These are phyloP conservation scores for Potentilla sterilis DNA, from an alignment of 306 rosid species.

Conservation along the genomic window DNA sequence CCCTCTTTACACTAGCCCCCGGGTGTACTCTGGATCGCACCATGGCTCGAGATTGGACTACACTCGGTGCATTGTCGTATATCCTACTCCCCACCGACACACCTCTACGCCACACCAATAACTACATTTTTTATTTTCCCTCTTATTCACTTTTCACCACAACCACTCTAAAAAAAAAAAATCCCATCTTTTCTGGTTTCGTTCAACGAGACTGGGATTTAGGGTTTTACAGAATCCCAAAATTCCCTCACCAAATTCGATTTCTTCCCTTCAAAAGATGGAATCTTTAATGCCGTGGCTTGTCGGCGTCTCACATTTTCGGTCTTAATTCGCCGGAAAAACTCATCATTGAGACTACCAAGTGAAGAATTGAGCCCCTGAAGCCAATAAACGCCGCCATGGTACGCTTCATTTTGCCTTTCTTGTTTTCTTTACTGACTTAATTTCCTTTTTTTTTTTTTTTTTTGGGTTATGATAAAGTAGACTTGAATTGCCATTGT, in stretches of 20 bases:
- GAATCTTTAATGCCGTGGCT: neutral
- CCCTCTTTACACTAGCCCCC: no score
- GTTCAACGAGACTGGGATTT: neutral
- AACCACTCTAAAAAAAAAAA: no score
- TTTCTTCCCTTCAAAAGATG: neutral
- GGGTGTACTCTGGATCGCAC: no score
- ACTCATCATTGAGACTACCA: neutral
- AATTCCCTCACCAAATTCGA: neutral
- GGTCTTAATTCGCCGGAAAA: neutral
- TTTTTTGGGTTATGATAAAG: neutral
- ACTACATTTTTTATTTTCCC: no score
- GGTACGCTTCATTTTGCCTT: slow-evolving; percentile 4
- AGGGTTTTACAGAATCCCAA: neutral
- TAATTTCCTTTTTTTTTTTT: neutral
- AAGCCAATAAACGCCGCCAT: neutral
- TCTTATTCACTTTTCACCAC: no score
- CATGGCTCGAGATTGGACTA: no score
- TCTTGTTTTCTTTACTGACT: neutral
- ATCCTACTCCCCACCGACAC: no score
- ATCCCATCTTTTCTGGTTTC: no score
- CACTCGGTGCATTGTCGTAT: no score
- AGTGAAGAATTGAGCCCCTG: neutral
- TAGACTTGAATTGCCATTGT: neutral
- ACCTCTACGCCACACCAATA: no score
- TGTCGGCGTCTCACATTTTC: neutral